These are phyloP conservation scores for Lithospermum erythrorhizon DNA, from an alignment of 257 asterid species.

Conservation along the genomic window DNA sequence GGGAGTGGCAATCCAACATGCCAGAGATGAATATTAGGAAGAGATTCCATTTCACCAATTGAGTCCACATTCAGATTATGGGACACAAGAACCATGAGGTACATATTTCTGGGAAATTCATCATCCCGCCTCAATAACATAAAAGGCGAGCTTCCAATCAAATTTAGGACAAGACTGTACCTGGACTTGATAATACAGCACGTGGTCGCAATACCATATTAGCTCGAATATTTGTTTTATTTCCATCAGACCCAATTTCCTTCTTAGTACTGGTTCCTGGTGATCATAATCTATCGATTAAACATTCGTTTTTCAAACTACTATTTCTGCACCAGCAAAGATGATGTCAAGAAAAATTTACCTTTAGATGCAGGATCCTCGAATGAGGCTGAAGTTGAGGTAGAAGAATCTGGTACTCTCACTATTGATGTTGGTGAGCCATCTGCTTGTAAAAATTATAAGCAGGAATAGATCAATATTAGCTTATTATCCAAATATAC, in stretches of 20 bases:
- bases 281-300: slow-evolving; percentile 21
- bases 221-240: slow-evolving; percentile 32
- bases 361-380: neutral
- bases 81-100: too few relatives aligned
- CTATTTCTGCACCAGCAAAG: neutral
- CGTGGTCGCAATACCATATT: slow-evolving; percentile 75
- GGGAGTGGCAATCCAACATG: neutral
- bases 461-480: too few relatives aligned
- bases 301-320: neutral
- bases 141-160: neutral
- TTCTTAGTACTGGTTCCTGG: slow-evolving; percentile 14
- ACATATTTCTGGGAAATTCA: too few relatives aligned
- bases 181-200: slow-evolving; percentile 94
- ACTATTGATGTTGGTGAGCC: neutral
- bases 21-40: neutral
- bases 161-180: slow-evolving; percentile 19
- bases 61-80: neutral
- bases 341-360: neutral
- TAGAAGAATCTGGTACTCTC: neutral
- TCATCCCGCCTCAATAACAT: neutral
- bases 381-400: neutral
- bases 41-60: neutral
- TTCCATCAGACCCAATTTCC: slow-evolving; percentile 28
- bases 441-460: neutral
- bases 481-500: too few relatives aligned